phyloP scores from a whole-genome alignment of 176 grass and related monocot species.

The Aechmea fasciata region DNA sequence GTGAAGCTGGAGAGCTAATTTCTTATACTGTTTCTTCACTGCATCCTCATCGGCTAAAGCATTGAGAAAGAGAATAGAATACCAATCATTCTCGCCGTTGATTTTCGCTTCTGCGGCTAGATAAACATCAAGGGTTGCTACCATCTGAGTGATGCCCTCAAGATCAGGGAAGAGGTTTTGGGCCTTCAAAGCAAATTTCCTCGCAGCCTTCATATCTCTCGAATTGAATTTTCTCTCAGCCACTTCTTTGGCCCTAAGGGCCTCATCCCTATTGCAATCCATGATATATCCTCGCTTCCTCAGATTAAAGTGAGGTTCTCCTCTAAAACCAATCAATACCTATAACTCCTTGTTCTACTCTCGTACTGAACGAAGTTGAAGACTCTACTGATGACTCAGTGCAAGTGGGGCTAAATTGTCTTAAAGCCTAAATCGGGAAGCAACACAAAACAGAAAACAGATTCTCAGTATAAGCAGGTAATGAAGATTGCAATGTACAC shows the following conservation, averaged over 20 bases:
- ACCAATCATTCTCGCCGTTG: slow-evolving; percentile 67
- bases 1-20: slow-evolving; percentile 49
- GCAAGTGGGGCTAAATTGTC: background rate
- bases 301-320: too few species aligned
- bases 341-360: too few species aligned
- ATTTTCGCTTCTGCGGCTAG: slow-evolving; percentile 42
- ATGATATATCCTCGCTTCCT: background rate
- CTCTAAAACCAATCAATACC: too few species aligned
- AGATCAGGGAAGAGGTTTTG: slow-evolving; percentile 42
- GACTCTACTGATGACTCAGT: background rate
- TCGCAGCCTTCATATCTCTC: slow-evolving; percentile 28
- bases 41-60: slow-evolving; percentile 44
- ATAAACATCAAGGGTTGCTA: slow-evolving; percentile 55
- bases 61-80: slow-evolving; percentile 39
- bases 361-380: background rate
- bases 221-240: slow-evolving; percentile 56
- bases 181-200: slow-evolving; percentile 54
- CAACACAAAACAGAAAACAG: background rate
- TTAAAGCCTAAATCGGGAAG: background rate
- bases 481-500: background rate
- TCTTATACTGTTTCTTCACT: slow-evolving; percentile 65
- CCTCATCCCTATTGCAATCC: slow-evolving; percentile 39
- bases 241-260: slow-evolving; percentile 37
- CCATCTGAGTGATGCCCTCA: slow-evolving; percentile 56
- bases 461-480: background rate